Percentiles rank a stretch among this genome's conserved stretches.
phyloP scores from a whole-genome alignment of 176 grass and related monocot genomes.

The Zoysia pacifica region DNA sequence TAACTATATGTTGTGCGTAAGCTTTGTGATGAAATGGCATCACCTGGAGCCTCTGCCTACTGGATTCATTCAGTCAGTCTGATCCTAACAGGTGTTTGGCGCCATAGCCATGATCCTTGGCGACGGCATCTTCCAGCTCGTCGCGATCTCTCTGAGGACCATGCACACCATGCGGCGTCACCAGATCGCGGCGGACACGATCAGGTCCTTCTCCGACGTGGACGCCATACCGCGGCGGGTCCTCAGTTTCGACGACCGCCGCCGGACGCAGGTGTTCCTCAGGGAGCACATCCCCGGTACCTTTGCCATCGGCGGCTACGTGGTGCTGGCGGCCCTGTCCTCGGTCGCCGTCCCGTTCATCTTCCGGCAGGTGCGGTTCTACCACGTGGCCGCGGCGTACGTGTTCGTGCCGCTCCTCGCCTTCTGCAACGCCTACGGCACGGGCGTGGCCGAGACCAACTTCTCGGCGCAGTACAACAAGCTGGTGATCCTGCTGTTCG shows the following conservation, averaged over 20 bases:
- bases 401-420: constrained; percentile 65
- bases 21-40: not conserved
- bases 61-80: not conserved
- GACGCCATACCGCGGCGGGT: constrained; percentile 29
- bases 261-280: constrained; percentile 53
- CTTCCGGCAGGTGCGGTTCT: constrained; percentile 57
- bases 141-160: constrained; percentile 52
- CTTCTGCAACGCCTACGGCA: constrained; percentile 87
- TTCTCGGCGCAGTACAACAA: constrained; percentile 71
- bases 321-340: constrained; percentile 49
- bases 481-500: constrained; percentile 70
- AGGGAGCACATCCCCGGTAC: constrained; percentile 69
- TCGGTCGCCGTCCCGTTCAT: constrained; percentile 53
- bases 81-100: constrained; percentile 50
- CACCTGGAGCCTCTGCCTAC: not conserved
- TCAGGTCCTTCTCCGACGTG: constrained; percentile 47
- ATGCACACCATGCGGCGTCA: constrained; percentile 52
- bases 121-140: constrained; percentile 70
- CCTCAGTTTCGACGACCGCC: constrained; percentile 66
- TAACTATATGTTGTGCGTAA: not conserved
- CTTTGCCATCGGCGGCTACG: constrained; percentile 52
- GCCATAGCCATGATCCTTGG: constrained; percentile 64
- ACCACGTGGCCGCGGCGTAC: constrained; percentile 65
- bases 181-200: constrained; percentile 32
- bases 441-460: constrained; percentile 73